These are phyloP conservation scores for Barnettozyma wickerhamii DNA, from an alignment of 805 yeast species.

Conservation along the genomic window DNA sequence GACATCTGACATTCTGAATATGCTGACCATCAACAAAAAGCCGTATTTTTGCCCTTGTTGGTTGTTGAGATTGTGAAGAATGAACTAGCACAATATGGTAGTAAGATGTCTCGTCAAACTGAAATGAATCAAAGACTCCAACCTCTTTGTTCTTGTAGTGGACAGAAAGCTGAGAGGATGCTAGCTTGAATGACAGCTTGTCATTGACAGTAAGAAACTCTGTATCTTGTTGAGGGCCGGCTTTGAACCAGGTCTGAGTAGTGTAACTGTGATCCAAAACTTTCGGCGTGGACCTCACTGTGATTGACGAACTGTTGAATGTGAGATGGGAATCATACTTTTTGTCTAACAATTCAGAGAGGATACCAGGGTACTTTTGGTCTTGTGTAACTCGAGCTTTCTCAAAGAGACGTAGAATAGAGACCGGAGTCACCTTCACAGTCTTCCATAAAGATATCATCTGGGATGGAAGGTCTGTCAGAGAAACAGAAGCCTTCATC, in stretches of 20 bases:
- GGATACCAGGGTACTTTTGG: slow-evolving; percentile 1
- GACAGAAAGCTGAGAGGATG: slow-evolving; percentile 30
- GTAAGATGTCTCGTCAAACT: slow-evolving; percentile 13
- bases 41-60: slow-evolving; percentile 16
- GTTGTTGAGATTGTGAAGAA: slow-evolving; percentile 8
- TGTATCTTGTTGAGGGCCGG: slow-evolving; percentile 26
- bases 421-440: not conserved
- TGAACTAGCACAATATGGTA: slow-evolving; percentile 21
- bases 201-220: slow-evolving; percentile 24
- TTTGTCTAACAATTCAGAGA: slow-evolving; percentile 14
- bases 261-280: slow-evolving; percentile 15
- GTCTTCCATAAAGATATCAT: slow-evolving; percentile 3
- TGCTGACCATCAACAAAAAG: slow-evolving; percentile 16
- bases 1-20: slow-evolving; percentile 19
- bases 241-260: slow-evolving; percentile 26
- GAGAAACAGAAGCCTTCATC: not conserved
- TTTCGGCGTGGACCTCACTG: slow-evolving; percentile 8
- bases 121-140: slow-evolving; percentile 14
- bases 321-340: slow-evolving; percentile 21
- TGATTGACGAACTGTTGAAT: slow-evolving; percentile 26
- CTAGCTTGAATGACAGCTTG: slow-evolving; percentile 24
- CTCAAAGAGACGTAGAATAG: slow-evolving; percentile 1
- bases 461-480: no score
- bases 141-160: slow-evolving; percentile 10
- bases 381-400: not conserved